A percentile compares a stretch with the other conserved stretches of the same genome.
Evolutionary conservation across 345 rosid genomes (phyloP).

Genomic region (Rhodamnia argentea): DNA sequence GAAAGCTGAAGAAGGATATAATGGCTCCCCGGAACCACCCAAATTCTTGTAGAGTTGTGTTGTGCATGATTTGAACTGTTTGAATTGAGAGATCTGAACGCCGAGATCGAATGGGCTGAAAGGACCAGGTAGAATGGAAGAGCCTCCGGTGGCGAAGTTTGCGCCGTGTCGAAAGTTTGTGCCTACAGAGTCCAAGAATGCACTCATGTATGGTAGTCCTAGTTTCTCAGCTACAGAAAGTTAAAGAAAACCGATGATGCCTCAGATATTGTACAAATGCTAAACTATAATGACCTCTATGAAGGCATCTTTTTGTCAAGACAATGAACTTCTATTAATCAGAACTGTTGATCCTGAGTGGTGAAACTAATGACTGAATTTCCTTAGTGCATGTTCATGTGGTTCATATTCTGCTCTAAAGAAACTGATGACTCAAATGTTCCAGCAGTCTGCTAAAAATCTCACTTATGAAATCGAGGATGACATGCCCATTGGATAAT

Average conservation of each 20-base stretch:
- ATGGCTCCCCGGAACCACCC: no score
- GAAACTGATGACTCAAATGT: not conserved
- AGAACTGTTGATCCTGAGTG: not conserved
- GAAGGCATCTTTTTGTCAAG: not conserved
- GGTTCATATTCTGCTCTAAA: not conserved
- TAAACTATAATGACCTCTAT: not conserved
- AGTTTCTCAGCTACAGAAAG: slow-evolving; percentile 37
- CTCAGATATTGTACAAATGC: not conserved
- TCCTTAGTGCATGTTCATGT: not conserved
- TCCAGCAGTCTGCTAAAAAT: not conserved
- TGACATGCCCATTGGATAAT: slow-evolving; percentile 65
- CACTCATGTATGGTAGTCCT: no score
- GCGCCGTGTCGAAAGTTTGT: no score
- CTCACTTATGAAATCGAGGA: slow-evolving; percentile 52
- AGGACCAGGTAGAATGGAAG: no score
- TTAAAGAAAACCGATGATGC: not conserved
- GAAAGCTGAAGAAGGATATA: no score
- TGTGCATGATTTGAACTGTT: no score
- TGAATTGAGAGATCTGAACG: no score
- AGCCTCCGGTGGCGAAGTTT: no score
- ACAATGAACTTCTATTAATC: not conserved
- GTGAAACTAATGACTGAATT: not conserved
- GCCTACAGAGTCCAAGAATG: no score
- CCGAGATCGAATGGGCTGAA: no score
- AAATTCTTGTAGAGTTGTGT: no score